A percentile compares a stretch with the other conserved stretches of the same genome.
These are phyloP conservation scores for Albugo laibachii DNA, from an alignment of 352 stramenopile genomes.

Conservation along the genomic window DNA sequence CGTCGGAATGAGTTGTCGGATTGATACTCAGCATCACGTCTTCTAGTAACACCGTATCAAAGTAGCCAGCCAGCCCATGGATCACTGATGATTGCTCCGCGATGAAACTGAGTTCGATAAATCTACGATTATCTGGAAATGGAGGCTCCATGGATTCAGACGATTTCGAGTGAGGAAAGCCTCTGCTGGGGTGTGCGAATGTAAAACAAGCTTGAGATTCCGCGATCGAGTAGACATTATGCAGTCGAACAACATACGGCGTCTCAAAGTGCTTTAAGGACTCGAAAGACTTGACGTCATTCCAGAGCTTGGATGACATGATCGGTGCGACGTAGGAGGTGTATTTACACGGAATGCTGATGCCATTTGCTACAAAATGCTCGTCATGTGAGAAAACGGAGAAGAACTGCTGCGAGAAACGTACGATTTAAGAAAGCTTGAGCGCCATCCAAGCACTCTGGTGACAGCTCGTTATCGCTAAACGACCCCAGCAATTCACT, in stretches of 20 bases:
- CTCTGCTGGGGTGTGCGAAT: conserved; percentile 85
- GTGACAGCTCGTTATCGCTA: conserved; percentile 97
- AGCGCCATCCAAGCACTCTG: conserved; percentile 93
- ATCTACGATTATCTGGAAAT: neutral
- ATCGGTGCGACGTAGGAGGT: conserved; percentile 90
- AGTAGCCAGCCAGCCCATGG: conserved; percentile 93
- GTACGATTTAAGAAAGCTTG: conserved; percentile 74
- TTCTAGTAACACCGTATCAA: conserved; percentile 88
- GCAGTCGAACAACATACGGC: conserved; percentile 92
- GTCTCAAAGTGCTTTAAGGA: conserved; percentile 84
- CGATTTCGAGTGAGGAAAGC: neutral
- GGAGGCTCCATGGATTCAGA: neutral
- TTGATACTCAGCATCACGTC: conserved; percentile 90
- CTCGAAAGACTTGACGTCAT: conserved; percentile 68
- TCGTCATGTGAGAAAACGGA: neutral
- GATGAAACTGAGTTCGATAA: conserved; percentile 24
- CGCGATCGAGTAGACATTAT: conserved; percentile 79
- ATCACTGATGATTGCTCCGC: conserved; percentile 43
- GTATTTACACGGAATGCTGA: conserved; percentile 84
- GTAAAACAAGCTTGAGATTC: conserved; percentile 82
- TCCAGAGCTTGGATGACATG: conserved; percentile 87
- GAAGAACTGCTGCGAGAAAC: neutral
- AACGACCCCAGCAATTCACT: conserved; percentile 93
- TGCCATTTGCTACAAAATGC: conserved; percentile 30
- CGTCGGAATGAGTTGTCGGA: conserved; percentile 85